Evolutionary conservation across 331 rosid genomes (phyloP), one percentile per base, ranked within the genome.

Genomic region (Spiraea crenata): DNA sequence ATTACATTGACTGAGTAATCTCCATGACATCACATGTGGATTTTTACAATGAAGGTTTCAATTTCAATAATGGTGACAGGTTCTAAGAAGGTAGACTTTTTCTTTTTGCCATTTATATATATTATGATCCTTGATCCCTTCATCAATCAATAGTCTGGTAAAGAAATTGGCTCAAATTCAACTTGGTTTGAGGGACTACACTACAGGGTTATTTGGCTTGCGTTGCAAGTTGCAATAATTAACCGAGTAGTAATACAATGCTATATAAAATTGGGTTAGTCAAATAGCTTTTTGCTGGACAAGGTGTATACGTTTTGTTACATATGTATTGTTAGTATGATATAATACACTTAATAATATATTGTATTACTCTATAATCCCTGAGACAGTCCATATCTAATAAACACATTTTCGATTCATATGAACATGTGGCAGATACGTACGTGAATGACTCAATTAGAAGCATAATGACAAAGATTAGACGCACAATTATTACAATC

Each of bases 151-250:
- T n/a, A n/a, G n/a, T n/a, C n/a, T n/a, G n/a, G n/a, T n/a, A n/a
- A n/a, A n/a, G n/a, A n/a, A n/a, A n/a, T n/a, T n/a, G n/a, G n/a
- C n/a, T n/a, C n/a, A n/a, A n/a, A n/a, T n/a, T n/a, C n/a, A n/a
- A n/a, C n/a, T n/a, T n/a, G n/a, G n/a, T n/a, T n/a, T n/a, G n/a
- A 25, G 31, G 31, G 31, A 50, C 55, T 14, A 9, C 39, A 50
- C 55, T 14, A 9, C 39, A 4, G 3, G 1, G 31, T 14, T 31
- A 44, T 19, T 65, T 65, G 17, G 51, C 60, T 50, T 51, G 49
- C 34, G 37, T 4, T 14, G 52, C 45, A 67, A 68, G 39, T 68
- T 15, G 63, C 73, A 69, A 55, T 50, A 15, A 40, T 6, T 38
- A 40, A 37, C 12, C 25, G 54, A 25, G 1, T 25, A 25, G 31